Evolutionary conservation across 495 filamentous ascomycete genomes (phyloP), one percentile per base, ranked within the genome.

Genomic region (Aspergillus haitiensis): DNA sequence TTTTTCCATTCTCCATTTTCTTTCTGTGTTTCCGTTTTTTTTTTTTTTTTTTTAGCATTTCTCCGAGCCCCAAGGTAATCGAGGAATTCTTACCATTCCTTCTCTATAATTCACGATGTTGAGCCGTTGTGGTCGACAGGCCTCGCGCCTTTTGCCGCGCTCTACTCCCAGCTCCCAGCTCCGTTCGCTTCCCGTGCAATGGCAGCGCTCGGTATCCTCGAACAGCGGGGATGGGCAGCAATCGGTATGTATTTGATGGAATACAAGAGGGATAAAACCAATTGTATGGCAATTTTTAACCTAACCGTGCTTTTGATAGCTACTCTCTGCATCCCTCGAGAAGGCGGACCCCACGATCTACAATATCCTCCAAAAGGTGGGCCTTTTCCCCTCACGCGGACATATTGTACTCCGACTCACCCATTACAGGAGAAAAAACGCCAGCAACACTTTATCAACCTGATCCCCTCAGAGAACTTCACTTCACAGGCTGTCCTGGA

Each of bases 401-500:
- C 18, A 1, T 13, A 31, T 12, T 12, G 12, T 13, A 15, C 36
- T 39, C 18, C 31, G 7, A 47, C 45, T 58, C 27, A 59, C 56
- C 63, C 54, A 61, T 44, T 63, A 54, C 65, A 97, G 92, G 93
- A 98, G 79, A 97, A 97, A 85, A 81, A 81, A 59, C 84, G 94
- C 61, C 94, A 98, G 72, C 93, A 96, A 75, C 89, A 97, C 68
- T 98, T 97, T 72, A 93, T 98, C 75, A 98, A 98, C 77, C 85
- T 98, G 56, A 98, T 98, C 61, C 94, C 94, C 13, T 98, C 94
- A 18, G 94, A 98, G 77, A 98, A 98, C 77, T 98, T 98, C 74
- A 98, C 94, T 9, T 97, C 94, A 13, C 92, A 97, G 72, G 92
- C 94, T 18, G 94, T 98, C 10, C 84, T 97, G 39, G 94, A 98